These are phyloP conservation scores for Psilocybe cubensis DNA, from an alignment of 768 basidiomycete species.

Conservation along the genomic window DNA sequence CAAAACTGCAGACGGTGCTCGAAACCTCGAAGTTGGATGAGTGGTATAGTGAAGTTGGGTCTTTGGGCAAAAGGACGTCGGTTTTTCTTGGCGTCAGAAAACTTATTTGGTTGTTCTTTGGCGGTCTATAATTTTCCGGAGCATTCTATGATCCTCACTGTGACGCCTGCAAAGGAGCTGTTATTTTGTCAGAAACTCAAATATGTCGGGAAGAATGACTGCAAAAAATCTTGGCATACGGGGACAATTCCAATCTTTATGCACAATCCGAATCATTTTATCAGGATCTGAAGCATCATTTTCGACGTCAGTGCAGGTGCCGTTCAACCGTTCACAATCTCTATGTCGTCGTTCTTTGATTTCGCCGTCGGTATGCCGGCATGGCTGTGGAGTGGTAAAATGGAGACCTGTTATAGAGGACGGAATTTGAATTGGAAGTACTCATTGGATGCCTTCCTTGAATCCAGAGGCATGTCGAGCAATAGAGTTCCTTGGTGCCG, in stretches of 20 bases:
- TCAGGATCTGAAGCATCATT: conserved; percentile 13
- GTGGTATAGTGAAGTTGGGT: background rate
- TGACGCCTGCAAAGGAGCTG: background rate
- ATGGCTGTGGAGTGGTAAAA: background rate
- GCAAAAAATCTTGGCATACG: background rate
- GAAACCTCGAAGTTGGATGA: no score
- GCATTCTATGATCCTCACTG: background rate
- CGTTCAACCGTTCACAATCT: no score
- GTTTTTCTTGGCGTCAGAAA: background rate
- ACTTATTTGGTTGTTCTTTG: background rate
- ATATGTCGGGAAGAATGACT: background rate
- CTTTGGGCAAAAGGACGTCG: background rate
- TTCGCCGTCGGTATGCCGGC: background rate
- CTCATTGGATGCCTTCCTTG: background rate
- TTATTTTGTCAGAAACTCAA: background rate
- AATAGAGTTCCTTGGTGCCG: no score
- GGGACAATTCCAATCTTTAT: background rate
- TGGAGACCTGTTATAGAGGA: background rate
- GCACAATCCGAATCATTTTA: background rate
- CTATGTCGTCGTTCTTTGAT: background rate
- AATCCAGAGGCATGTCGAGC: background rate
- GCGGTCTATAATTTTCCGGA: background rate
- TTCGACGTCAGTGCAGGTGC: conserved; percentile 11
- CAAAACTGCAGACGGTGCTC: background rate
- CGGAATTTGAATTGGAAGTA: background rate